Evolutionary conservation across 2,329 filamentous ascomycete species (phyloP).

Genomic region (Cadophora malorum): DNA sequence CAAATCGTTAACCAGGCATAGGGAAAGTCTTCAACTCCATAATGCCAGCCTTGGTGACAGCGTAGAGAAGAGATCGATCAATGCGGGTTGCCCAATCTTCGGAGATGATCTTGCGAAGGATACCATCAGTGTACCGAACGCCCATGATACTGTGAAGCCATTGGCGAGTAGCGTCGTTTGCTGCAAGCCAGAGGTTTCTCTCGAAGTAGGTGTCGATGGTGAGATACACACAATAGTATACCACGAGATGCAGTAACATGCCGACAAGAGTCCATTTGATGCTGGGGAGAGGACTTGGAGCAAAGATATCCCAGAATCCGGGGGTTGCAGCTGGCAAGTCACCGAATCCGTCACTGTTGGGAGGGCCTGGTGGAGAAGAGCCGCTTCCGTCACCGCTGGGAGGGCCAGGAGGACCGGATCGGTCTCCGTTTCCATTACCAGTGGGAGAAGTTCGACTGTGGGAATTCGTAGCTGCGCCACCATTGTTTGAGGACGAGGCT

Average conservation of each 20-base stretch:
- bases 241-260: constrained; percentile 19
- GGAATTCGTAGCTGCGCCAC: neutral
- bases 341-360: constrained; percentile 1
- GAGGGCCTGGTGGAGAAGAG: neutral
- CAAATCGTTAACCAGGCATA: constrained; percentile 22
- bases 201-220: constrained; percentile 20
- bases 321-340: neutral
- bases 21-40: constrained; percentile 18
- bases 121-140: neutral
- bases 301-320: neutral
- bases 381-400: constrained; percentile 1
- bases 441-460: neutral
- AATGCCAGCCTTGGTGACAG: neutral
- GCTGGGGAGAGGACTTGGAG: neutral
- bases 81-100: neutral
- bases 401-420: neutral
- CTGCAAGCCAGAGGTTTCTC: constrained; percentile 25
- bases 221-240: constrained; percentile 27
- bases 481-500: neutral
- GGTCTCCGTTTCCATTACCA: neutral
- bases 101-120: constrained; percentile 13
- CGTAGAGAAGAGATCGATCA: neutral
- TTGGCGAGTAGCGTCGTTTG: constrained; percentile 25
- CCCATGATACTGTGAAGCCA: constrained; percentile 6
- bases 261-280: constrained; percentile 3